phyloP scores from a whole-genome alignment of 73 alveolate species.

The Effrenium voratum region DNA sequence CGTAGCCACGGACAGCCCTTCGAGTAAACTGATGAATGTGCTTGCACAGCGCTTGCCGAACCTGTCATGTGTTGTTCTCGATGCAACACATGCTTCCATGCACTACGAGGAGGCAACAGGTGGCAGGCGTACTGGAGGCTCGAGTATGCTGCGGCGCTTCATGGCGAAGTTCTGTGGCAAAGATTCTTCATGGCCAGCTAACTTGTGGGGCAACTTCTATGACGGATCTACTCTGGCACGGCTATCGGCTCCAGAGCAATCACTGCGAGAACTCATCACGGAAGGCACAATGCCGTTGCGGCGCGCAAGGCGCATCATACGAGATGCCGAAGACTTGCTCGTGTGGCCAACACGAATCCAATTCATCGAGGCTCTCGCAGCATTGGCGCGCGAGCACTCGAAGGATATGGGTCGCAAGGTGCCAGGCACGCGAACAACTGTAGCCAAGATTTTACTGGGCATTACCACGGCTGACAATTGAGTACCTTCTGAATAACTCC shows the following conservation, averaged over 20 bases:
- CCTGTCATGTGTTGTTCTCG: not conserved
- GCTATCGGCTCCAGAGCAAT: not conserved
- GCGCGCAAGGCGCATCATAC: not conserved
- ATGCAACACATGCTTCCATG: constrained; percentile 34
- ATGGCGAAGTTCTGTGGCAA: not conserved
- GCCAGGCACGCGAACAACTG: not conserved
- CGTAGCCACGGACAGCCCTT: constrained; percentile 3
- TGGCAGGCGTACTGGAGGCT: not conserved
- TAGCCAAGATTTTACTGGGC: not conserved
- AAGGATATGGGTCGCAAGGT: constrained; percentile 29
- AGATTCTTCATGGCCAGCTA: not conserved
- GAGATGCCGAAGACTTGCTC: not conserved
- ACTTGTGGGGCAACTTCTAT: not conserved
- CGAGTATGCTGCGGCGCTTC: not conserved
- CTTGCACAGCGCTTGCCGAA: not conserved
- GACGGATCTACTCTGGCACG: not conserved
- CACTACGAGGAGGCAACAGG: constrained; percentile 22
- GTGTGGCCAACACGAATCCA: constrained; percentile 18
- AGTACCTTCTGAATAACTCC: constrained; percentile 1
- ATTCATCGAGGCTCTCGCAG: constrained; percentile 42
- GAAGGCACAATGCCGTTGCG: not conserved
- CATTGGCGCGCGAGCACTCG: not conserved
- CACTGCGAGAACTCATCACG: not conserved
- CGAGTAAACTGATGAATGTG: not conserved
- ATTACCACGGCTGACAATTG: not conserved